Percentiles rank a stretch among this genome's conserved stretches.
Evolutionary conservation across 345 rosid genomes (phyloP).

Genomic region (Arabidopsis arenosa): DNA sequence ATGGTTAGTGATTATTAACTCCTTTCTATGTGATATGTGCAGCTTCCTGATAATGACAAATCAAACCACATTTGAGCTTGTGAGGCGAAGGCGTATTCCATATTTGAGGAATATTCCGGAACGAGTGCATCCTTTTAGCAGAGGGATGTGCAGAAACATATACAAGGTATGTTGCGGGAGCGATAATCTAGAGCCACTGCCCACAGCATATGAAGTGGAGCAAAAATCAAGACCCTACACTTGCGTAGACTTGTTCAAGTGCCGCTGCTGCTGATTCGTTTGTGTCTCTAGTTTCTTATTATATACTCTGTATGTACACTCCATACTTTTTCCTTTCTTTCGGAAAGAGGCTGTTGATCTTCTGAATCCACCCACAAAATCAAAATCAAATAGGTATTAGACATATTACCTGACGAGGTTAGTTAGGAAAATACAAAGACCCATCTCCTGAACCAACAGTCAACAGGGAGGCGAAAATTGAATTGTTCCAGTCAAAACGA

Average conservation of each 20-base stretch:
- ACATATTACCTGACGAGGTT: not conserved
- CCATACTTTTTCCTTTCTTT: too few species aligned
- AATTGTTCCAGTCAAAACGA: not conserved
- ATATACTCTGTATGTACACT: not conserved
- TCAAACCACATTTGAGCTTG: not conserved
- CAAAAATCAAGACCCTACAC: too few species aligned
- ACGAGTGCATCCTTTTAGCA: too few species aligned
- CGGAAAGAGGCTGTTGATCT: not conserved
- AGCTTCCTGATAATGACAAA: not conserved
- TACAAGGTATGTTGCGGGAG: too few species aligned
- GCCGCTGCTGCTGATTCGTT: slow-evolving; percentile 5
- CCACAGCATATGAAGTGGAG: too few species aligned
- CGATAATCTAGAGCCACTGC: too few species aligned
- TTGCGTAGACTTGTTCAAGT: not conserved
- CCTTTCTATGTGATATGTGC: too few species aligned
- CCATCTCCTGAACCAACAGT: not conserved
- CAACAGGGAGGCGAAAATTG: too few species aligned
- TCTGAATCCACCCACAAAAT: too few species aligned
- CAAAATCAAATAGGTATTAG: not conserved
- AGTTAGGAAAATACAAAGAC: not conserved
- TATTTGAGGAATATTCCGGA: not conserved
- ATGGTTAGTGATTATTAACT: too few species aligned
- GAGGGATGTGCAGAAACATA: too few species aligned
- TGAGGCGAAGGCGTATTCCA: not conserved
- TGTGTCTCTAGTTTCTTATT: not conserved